These are phyloP conservation scores for Trichoderma hamatum DNA, from an alignment of 2,329 filamentous ascomycete species.

Conservation along the genomic window DNA sequence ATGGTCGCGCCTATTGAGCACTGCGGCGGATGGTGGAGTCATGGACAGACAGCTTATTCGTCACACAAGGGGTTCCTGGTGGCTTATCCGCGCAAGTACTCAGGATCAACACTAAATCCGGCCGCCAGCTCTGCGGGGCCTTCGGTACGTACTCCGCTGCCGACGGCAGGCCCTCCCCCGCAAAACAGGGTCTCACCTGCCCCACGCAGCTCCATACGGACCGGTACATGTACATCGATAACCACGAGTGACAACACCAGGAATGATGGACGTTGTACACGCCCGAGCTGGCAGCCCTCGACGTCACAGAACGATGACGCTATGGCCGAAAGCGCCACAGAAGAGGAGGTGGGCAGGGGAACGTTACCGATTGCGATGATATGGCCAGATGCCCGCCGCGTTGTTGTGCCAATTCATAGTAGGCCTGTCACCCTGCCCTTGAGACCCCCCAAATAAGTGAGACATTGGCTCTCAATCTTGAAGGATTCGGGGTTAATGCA, in stretches of 20 bases:
- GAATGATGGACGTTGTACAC: not conserved
- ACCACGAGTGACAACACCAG: not conserved
- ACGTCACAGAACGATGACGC: constrained; percentile 22
- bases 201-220: constrained; percentile 11
- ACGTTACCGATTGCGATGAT: not conserved
- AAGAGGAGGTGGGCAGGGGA: not conserved
- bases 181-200: constrained; percentile 29
- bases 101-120: constrained; percentile 30
- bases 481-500: not conserved
- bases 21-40: constrained; percentile 11
- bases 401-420: not conserved
- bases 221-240: constrained; percentile 2
- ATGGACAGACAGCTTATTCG: not conserved
- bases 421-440: not conserved
- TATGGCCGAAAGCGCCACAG: constrained; percentile 5
- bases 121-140: not conserved
- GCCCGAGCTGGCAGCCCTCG: not conserved
- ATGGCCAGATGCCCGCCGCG: not conserved
- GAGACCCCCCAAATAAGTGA: not conserved
- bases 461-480: not conserved
- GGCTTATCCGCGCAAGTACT: constrained; percentile 1
- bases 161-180: constrained; percentile 16
- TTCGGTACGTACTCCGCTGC: constrained; percentile 25
- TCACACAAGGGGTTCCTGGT: constrained; percentile 1
- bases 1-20: constrained; percentile 8